Conservation (phyloP, 2,329 filamentous ascomycete species). For the Alternaria alternata region DNA sequence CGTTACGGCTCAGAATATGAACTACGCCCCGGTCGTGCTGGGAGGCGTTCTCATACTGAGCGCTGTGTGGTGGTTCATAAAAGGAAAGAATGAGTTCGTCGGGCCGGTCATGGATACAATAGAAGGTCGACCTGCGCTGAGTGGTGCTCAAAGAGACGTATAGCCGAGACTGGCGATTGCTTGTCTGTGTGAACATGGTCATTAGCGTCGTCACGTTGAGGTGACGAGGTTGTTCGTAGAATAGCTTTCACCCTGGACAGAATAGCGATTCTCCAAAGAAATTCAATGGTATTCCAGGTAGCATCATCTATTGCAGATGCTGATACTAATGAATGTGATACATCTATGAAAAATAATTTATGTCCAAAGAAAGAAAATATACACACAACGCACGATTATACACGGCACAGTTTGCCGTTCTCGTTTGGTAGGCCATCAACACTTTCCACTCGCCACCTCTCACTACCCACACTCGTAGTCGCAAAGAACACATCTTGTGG, state of each 20-base stretch:
- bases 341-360: too few species aligned
- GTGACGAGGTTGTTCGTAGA: too few species aligned
- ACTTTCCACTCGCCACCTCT: conserved; percentile 46
- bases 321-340: too few species aligned
- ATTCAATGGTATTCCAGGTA: not conserved
- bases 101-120: not conserved
- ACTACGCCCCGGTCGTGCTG: conserved; percentile 20
- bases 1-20: conserved; percentile 29
- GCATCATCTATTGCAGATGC: too few species aligned
- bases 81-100: not conserved
- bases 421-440: conserved; percentile 46
- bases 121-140: not conserved
- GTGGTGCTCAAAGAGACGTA: not conserved
- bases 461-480: conserved; percentile 44
- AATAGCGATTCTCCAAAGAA: not conserved
- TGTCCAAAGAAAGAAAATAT: not conserved
- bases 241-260: not conserved
- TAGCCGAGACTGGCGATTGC: not conserved
- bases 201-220: not conserved
- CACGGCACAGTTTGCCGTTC: conserved; percentile 48
- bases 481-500: conserved; percentile 48
- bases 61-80: not conserved
- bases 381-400: conserved; percentile 3
- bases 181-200: too few species aligned
- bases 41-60: not conserved